Base-by-base conservation (phyloP, 2,329 filamentous ascomycete genomes). In the Alternaria hordeiaustralica region DNA sequence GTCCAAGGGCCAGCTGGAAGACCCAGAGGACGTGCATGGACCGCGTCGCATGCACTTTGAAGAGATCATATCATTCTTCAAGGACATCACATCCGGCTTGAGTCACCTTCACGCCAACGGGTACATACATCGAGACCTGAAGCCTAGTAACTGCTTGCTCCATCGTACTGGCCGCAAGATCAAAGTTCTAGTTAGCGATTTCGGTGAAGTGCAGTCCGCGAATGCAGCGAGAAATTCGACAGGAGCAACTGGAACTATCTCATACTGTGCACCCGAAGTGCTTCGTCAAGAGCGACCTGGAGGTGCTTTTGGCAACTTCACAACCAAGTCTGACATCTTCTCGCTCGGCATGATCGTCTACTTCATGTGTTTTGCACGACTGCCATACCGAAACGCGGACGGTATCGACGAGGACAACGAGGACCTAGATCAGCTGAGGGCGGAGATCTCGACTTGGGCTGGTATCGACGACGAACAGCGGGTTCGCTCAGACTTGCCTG, bases 331-430 rank as follows among this genome's bases (percentile, higher is more conserved):
- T 0, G 96, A 99, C 75, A 92, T 99, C n/a, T 99, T 99, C 80
- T 97, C 94, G 1, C 84, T 99, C 0, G 96, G 96, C 53, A 97
- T 99, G 95, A 98, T 98, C 60, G 86, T 99, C 4, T 97, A 98
- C 79, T 99, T 99, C 76, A 91, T 99, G 86, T 99, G 96, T 78
- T 99, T 99, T 77, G 93, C 91, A 2, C 87, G 90, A 50, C 85
- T 99, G 11, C 96, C 96, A 0, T 99, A 98, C 76, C 85, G 82
- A 23, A 92, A 91, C 71, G 93, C 94, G 56, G 95, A 98, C 75
- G 86, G 90, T 4, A 85, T 96, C 21, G 89, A 97, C 63, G 95
- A 98, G 78, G 95, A 98, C 75, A 89, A 93, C 59, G 96, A 99
- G 77, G 94, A 98, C 69, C 85, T 97, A 6, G 94, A 97, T 71